Evolutionary conservation across 192 early-diverging fungal species (phyloP).

Genomic region (Coemansia aciculifera): DNA sequence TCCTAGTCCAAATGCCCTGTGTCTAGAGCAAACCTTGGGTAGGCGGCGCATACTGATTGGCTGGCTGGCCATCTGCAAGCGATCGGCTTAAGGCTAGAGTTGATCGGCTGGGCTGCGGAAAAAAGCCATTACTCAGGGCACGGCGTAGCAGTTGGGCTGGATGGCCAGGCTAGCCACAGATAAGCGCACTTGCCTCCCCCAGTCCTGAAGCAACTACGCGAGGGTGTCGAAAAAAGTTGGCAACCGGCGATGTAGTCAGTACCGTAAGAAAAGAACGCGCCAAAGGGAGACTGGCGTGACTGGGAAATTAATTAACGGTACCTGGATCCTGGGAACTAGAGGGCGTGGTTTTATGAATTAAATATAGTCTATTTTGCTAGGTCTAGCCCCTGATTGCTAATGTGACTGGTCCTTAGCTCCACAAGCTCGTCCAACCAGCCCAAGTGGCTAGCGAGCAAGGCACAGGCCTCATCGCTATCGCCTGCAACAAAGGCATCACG

Average conservation of each 20-base stretch:
- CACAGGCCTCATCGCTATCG: constrained; percentile 80
- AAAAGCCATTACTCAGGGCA: neutral
- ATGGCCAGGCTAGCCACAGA: neutral
- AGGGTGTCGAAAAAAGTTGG: neutral
- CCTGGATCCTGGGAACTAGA: neutral
- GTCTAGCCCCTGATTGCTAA: constrained; percentile 9
- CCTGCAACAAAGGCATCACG: constrained; percentile 82
- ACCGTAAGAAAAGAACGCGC: neutral
- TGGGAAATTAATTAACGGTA: neutral
- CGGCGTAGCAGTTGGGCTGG: neutral
- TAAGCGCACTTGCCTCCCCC: neutral
- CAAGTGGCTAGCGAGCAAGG: constrained; percentile 65
- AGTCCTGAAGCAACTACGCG: neutral
- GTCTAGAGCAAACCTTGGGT: neutral
- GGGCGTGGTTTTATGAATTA: constrained; percentile 8
- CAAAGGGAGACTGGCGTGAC: neutral
- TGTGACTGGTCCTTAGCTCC: constrained; percentile 18
- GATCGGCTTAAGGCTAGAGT: constrained; percentile 18
- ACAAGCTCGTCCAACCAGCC: constrained; percentile 67
- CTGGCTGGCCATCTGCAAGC: constrained; percentile 1
- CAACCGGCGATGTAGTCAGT: neutral
- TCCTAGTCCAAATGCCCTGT: neutral
- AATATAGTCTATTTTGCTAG: neutral
- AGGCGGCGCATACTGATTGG: constrained; percentile 7
- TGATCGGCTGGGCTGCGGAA: constrained; percentile 9